phyloP scores from a whole-genome alignment of 805 yeast genomes.

The Kockiozyma suomiensis region DNA sequence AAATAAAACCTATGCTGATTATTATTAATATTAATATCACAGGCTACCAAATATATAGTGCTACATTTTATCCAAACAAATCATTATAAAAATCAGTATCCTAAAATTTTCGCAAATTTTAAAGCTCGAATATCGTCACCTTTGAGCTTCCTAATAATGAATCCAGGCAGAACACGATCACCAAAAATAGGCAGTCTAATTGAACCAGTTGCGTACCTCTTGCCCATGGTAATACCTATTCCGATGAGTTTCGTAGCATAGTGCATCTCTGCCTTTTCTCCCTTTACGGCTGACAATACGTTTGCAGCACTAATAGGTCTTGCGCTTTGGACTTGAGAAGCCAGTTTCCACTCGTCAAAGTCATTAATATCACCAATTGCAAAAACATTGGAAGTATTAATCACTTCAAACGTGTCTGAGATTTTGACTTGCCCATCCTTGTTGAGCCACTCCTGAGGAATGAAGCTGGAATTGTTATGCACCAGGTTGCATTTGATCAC shows the following conservation, averaged over 20 bases:
- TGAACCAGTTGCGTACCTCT: not conserved
- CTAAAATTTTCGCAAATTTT: not conserved
- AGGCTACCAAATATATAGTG: no score
- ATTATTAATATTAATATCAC: no score
- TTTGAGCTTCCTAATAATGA: not conserved
- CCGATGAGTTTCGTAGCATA: not conserved
- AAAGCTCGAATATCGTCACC: not conserved
- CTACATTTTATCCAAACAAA: no score
- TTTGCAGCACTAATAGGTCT: not conserved
- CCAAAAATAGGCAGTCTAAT: not conserved
- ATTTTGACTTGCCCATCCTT: constrained; percentile 5
- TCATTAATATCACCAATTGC: constrained; percentile 24
- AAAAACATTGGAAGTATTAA: constrained; percentile 4
- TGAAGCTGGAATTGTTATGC: not conserved
- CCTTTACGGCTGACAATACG: not conserved
- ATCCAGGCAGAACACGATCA: not conserved
- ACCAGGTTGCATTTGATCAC: constrained; percentile 11
- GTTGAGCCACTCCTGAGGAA: constrained; percentile 12
- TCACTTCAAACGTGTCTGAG: constrained; percentile 1
- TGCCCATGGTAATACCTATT: not conserved
- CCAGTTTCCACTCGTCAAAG: constrained; percentile 15
- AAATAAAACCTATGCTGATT: no score
- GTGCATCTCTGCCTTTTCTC: not conserved
- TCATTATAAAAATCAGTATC: not conserved
- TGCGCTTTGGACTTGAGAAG: not conserved